Evolutionary conservation across 306 rosid genomes (phyloP), one percentile per base, ranked within the genome.

Genomic region (Amphicarpaea edgeworthii): DNA sequence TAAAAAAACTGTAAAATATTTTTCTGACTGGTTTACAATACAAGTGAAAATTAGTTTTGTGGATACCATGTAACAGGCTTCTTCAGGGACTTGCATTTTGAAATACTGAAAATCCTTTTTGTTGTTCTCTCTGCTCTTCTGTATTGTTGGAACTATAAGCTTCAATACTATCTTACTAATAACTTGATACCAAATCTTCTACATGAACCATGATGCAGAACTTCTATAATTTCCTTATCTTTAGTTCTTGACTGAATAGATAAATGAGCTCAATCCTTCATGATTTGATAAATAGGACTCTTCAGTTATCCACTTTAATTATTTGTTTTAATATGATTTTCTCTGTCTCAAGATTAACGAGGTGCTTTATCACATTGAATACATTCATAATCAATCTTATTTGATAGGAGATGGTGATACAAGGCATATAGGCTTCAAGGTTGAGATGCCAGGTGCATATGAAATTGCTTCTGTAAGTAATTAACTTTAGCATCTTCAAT

Each of bases 391-490:
- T 8, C 66, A 17, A 19, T 82, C 9, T 14, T 62, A 69, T 70
- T 72, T 84, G 66, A 65, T 73, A 94, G 98, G 98, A 67, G 98
- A 94, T 82, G 97, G 97, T 67, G 90, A 94, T 71, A 6, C 88
- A 54, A 94, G 79, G 79, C 98, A 94, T 71, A 75, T 91, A 77
- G 97, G 98, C 62, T 94, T 41, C 78, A 88, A 90, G 70, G 98
- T 88, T 79, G 83, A 85, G 68, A 82, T 82, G 94, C 93, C 98
- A 63, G 88, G 79, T 54, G 89, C 90, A 49, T 90, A 86, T 83
- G 98, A 91, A 84, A 90, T 94, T 71, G 86, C 73, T 54, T 90
- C 98, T 50, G 98, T 94, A 81, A 90, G 97, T 86, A 64, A 69
- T 59, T 86, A 64, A 69, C 54, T 46, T 68, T 71, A 55, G 43